Evolutionary conservation across 1,284 basidiomycete genomes (phyloP).

Genomic region (Sporisorium scitamineum): DNA sequence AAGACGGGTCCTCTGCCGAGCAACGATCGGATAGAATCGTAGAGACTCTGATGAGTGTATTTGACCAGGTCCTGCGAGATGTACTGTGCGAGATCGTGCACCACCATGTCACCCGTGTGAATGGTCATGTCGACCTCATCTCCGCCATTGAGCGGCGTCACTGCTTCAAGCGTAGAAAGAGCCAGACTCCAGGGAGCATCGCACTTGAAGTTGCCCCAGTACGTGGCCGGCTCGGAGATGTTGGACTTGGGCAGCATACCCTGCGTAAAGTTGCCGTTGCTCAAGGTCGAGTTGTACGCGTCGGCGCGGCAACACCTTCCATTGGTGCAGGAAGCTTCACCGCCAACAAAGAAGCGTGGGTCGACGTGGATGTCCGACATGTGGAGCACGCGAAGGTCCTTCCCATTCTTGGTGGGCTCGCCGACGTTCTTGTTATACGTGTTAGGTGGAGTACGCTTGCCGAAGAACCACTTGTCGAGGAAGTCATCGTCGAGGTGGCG

Average conservation of each 20-base stretch:
- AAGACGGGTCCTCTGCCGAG: conserved; percentile 63
- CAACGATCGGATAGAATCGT: conserved; percentile 55
- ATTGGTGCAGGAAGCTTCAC: conserved; percentile 80
- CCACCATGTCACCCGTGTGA: conserved; percentile 82
- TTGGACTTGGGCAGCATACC: conserved; percentile 48
- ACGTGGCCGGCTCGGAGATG: conserved; percentile 54
- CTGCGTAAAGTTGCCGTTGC: conserved; percentile 57
- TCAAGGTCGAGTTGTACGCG: conserved; percentile 74
- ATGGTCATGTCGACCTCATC: conserved; percentile 77
- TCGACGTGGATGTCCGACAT: conserved; percentile 83
- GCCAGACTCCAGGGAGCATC: conserved; percentile 79
- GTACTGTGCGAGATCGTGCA: conserved; percentile 69
- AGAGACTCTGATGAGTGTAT: conserved; percentile 66
- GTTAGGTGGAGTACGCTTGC: conserved; percentile 37
- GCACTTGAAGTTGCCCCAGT: conserved; percentile 71
- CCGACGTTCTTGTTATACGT: conserved; percentile 40
- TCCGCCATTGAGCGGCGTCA: conserved; percentile 77
- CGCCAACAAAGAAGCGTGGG: conserved; percentile 80
- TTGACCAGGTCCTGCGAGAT: conserved; percentile 61
- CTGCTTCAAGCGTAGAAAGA: conserved; percentile 76
- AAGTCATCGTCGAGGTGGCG: conserved; percentile 45
- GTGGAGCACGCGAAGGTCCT: conserved; percentile 80
- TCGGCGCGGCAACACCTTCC: conserved; percentile 79
- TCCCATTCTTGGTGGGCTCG: conserved; percentile 70
- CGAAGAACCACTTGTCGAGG: conserved; percentile 61